A percentile compares a stretch with the other conserved stretches of the same genome.
These are phyloP conservation scores for Phytophthora litchii DNA, from an alignment of 352 stramenopile genomes.

Conservation along the genomic window DNA sequence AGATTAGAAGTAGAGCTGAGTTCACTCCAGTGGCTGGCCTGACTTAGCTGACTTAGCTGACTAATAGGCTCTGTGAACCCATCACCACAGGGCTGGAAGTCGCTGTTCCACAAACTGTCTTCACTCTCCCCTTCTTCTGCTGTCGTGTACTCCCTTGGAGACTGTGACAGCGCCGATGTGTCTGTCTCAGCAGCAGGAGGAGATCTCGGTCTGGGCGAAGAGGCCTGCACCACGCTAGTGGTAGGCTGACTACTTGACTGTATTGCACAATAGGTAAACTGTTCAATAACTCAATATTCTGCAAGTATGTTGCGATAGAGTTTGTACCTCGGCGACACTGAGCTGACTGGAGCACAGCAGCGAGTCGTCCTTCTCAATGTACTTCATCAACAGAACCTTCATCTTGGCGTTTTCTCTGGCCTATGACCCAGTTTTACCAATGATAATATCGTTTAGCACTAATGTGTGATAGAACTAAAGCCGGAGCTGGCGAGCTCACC, in stretches of 20 bases:
- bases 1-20: slow-evolving; percentile 84
- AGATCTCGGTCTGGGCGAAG: slow-evolving; percentile 17
- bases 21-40: slow-evolving; percentile 82
- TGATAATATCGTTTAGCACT: not conserved
- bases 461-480: no score
- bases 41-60: slow-evolving; percentile 74
- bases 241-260: slow-evolving; percentile 38
- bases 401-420: slow-evolving; percentile 87
- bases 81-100: slow-evolving; percentile 54
- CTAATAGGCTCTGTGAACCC: slow-evolving; percentile 65
- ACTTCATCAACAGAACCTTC: slow-evolving; percentile 86
- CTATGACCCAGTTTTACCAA: slow-evolving; percentile 26
- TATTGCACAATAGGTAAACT: slow-evolving; percentile 5
- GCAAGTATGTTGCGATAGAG: not conserved
- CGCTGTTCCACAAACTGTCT: slow-evolving; percentile 65
- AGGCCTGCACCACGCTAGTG: slow-evolving; percentile 2
- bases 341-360: slow-evolving; percentile 79
- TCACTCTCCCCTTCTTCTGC: slow-evolving; percentile 64
- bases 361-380: slow-evolving; percentile 87
- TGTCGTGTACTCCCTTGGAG: slow-evolving; percentile 44
- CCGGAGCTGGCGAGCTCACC: not conserved
- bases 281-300: not conserved
- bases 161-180: slow-evolving; percentile 43
- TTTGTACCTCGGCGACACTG: slow-evolving; percentile 47
- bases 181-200: slow-evolving; percentile 24